Conservation (phyloP, 2,329 filamentous ascomycete genomes). For the Tolypocladium inflatum region DNA sequence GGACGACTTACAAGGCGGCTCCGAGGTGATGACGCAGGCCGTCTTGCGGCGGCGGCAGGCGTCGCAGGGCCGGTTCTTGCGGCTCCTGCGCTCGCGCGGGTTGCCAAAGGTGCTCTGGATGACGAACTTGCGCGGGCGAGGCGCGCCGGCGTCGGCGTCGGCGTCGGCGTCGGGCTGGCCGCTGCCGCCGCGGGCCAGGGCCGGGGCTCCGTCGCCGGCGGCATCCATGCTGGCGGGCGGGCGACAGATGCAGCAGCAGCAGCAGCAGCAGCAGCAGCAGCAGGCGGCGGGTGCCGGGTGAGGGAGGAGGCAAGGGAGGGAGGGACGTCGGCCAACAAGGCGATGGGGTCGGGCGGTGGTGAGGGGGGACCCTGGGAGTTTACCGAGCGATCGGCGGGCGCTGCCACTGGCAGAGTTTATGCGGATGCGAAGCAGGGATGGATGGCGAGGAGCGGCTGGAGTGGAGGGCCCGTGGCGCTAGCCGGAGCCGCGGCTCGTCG, state of each 20-base stretch:
- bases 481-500: background rate
- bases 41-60: slow-evolving; percentile 34
- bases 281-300: too few relatives aligned
- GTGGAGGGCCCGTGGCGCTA: background rate
- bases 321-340: background rate
- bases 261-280: too few relatives aligned
- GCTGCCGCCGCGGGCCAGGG: background rate
- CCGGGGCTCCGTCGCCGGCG: background rate
- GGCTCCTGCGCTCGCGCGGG: slow-evolving; percentile 29
- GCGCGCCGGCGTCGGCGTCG: background rate
- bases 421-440: background rate
- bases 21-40: slow-evolving; percentile 33
- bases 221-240: background rate
- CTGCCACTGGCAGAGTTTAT: too few relatives aligned
- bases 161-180: background rate
- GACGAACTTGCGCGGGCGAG: slow-evolving; percentile 24
- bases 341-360: background rate
- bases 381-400: background rate
- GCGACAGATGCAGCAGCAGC: too few relatives aligned
- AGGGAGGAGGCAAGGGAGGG: background rate
- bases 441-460: too few relatives aligned
- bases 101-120: slow-evolving; percentile 31
- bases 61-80: slow-evolving; percentile 37
- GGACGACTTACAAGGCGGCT: slow-evolving; percentile 31
- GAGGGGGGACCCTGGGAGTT: background rate